Percentiles rank a stretch among this genome's conserved stretches.
Evolutionary conservation across 768 basidiomycete genomes (phyloP).

Genomic region (Leucocoprinus leucothites): DNA sequence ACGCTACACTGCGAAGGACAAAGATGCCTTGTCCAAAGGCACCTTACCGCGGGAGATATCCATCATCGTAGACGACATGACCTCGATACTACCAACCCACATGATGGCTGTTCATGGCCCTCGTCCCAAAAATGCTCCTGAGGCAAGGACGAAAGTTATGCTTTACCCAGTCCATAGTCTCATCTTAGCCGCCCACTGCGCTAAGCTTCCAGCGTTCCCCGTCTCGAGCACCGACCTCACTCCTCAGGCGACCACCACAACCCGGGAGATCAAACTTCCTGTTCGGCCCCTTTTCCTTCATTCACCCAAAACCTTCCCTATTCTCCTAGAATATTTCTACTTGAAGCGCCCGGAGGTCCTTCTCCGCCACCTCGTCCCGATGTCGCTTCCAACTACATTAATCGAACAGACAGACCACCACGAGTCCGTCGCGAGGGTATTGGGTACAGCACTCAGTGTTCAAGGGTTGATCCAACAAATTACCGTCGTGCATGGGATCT

Average conservation of each 20-base stretch:
- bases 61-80: constrained; percentile 34
- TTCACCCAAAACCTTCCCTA: constrained; percentile 56
- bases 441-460: constrained; percentile 39
- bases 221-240: constrained; percentile 24
- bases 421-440: constrained; percentile 25
- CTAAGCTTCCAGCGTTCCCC: constrained; percentile 58
- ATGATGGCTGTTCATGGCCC: constrained; percentile 44
- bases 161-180: constrained; percentile 70
- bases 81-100: constrained; percentile 43
- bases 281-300: constrained; percentile 64
- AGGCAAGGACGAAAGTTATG: constrained; percentile 27
- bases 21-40: constrained; percentile 25
- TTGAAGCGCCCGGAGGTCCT: constrained; percentile 51
- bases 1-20: constrained; percentile 20
- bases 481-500: constrained; percentile 57
- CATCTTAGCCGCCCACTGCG: constrained; percentile 66
- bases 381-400: constrained; percentile 27
- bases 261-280: constrained; percentile 47
- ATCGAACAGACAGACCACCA: constrained; percentile 20
- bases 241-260: constrained; percentile 16
- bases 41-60: constrained; percentile 40
- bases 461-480: constrained; percentile 47
- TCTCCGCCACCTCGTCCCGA: constrained; percentile 46
- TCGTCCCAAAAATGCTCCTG: constrained; percentile 18
- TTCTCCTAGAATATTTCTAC: constrained; percentile 65